Conservation (phyloP, 2,329 filamentous ascomycete genomes). For the Fusarium illudens region DNA sequence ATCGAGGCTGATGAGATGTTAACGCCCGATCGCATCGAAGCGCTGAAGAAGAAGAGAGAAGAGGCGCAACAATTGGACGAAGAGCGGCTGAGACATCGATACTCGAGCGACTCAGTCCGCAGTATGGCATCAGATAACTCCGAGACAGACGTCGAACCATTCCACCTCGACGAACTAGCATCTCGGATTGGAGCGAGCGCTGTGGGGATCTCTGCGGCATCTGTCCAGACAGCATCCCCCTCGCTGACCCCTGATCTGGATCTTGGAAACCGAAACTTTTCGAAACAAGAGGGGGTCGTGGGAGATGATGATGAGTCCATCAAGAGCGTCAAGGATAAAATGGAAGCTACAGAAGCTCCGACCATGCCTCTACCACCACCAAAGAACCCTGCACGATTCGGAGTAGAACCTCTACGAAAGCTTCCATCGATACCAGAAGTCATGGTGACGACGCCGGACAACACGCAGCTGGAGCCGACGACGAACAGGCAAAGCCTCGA, state of each 20-base stretch:
- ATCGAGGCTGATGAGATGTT: slow-evolving; percentile 69
- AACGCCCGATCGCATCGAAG: slow-evolving; percentile 60
- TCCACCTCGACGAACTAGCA: slow-evolving; percentile 59
- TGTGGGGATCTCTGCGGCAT: slow-evolving; percentile 16
- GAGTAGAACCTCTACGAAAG: slow-evolving; percentile 5
- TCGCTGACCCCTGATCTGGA: slow-evolving; percentile 26
- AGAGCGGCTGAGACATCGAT: slow-evolving; percentile 19
- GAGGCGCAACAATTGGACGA: slow-evolving; percentile 37
- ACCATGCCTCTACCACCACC: slow-evolving; percentile 24
- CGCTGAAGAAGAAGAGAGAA: slow-evolving; percentile 51
- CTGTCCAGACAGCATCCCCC: slow-evolving; percentile 14
- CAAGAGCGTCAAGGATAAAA: slow-evolving; percentile 10
- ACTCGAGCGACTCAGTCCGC: slow-evolving; percentile 38
- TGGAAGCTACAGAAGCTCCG: not conserved
- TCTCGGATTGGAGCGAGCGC: slow-evolving; percentile 51
- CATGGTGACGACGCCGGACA: slow-evolving; percentile 21
- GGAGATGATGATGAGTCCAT: slow-evolving; percentile 6
- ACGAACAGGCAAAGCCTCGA: slow-evolving; percentile 5
- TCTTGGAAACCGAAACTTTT: slow-evolving; percentile 40
- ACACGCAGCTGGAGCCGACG: slow-evolving; percentile 6
- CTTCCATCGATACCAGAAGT: slow-evolving; percentile 42
- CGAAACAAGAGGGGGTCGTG: slow-evolving; percentile 2
- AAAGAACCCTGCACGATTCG: slow-evolving; percentile 36
- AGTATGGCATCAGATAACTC: slow-evolving; percentile 38
- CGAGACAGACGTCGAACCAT: slow-evolving; percentile 57